These are phyloP conservation scores for Draba incana DNA, from an alignment of 345 rosid species.

Conservation along the genomic window DNA sequence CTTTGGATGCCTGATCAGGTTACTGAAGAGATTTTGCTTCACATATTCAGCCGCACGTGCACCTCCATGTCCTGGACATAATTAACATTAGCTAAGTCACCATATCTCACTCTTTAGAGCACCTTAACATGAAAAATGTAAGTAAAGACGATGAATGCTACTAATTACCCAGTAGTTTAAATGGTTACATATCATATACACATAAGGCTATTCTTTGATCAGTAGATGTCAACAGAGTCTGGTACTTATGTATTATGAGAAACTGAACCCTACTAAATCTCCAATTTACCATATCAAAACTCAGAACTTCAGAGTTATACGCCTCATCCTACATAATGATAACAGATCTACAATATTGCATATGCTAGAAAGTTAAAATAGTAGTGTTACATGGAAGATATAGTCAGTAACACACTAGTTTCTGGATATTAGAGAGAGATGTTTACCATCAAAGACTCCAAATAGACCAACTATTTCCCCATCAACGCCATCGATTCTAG, in stretches of 20 bases:
- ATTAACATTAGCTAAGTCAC: conserved; percentile 22
- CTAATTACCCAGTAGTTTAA: not conserved
- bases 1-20: conserved; percentile 92
- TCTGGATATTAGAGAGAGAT: conserved; percentile 27
- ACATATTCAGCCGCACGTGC: conserved; percentile 99
- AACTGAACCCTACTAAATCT: not conserved
- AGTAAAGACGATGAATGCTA: not conserved
- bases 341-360: not conserved
- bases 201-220: not conserved
- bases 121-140: not conserved
- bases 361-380: conserved; percentile 2
- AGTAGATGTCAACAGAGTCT: not conserved
- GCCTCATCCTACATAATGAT: not conserved
- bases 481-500: conserved; percentile 87
- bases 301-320: not conserved
- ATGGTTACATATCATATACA: not conserved
- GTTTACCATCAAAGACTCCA: conserved; percentile 97
- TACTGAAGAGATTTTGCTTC: conserved; percentile 90
- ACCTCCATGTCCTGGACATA: conserved; percentile 92
- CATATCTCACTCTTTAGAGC: not conserved
- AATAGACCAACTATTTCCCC: conserved; percentile 96
- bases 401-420: not conserved
- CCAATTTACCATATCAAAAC: not conserved
- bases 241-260: conserved; percentile 2
- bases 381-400: not conserved